Conservation (phyloP, 2,329 filamentous ascomycete species). For the Fusarium sp. region DNA sequence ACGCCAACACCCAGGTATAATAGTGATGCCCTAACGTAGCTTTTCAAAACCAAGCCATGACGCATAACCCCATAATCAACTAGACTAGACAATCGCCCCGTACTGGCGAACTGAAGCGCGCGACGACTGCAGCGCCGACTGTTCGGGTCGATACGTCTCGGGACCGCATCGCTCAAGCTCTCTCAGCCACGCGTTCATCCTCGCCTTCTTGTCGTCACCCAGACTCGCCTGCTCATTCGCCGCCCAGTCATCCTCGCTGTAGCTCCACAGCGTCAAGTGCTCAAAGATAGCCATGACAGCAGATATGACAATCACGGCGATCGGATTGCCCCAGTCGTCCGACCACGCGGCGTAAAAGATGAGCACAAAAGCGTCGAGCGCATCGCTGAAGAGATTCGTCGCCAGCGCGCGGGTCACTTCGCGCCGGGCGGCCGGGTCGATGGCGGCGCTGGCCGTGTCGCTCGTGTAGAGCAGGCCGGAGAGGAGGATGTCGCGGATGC, state of each 20-base stretch:
- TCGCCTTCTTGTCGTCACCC: slow-evolving; percentile 44
- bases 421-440: slow-evolving; percentile 30
- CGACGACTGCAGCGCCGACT: slow-evolving; percentile 30
- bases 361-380: slow-evolving; percentile 48
- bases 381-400: slow-evolving; percentile 47
- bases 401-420: slow-evolving; percentile 46
- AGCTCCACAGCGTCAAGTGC: slow-evolving; percentile 48
- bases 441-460: slow-evolving; percentile 24
- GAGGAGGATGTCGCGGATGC: slow-evolving; percentile 47
- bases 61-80: not conserved
- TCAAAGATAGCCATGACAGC: slow-evolving; percentile 47
- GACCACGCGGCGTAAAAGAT: slow-evolving; percentile 49
- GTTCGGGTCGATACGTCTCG: slow-evolving; percentile 25
- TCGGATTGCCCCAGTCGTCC: slow-evolving; percentile 43
- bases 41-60: slow-evolving; percentile 4
- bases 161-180: slow-evolving; percentile 37
- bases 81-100: slow-evolving; percentile 25
- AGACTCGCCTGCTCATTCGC: slow-evolving; percentile 31
- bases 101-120: slow-evolving; percentile 29
- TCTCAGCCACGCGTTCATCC: slow-evolving; percentile 47
- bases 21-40: not conserved
- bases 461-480: slow-evolving; percentile 44
- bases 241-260: slow-evolving; percentile 43
- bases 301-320: slow-evolving; percentile 44
- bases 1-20: slow-evolving; percentile 20